phyloP scores from a whole-genome alignment of 2,329 filamentous ascomycete species.

The Calonectria pauciramosa region DNA sequence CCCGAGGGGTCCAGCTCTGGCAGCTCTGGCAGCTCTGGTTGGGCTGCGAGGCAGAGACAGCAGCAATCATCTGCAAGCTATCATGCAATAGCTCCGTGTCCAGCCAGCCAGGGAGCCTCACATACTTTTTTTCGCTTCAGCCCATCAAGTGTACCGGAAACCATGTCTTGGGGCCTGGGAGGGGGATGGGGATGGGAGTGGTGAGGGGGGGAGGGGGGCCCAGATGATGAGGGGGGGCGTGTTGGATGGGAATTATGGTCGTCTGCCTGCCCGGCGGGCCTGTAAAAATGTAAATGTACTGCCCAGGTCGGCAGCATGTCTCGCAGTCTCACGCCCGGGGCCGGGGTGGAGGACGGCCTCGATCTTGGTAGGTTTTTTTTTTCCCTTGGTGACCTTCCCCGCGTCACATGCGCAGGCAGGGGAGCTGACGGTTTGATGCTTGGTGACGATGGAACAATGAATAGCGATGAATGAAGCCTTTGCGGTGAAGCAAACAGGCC shows the following conservation, averaged over 20 bases:
- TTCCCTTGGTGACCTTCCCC: conserved; percentile 21
- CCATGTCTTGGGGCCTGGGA: not conserved
- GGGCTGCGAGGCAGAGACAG: not conserved
- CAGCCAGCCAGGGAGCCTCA: conserved; percentile 9
- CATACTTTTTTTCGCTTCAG: not conserved
- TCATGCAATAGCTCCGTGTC: conserved; percentile 4
- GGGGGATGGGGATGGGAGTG: not conserved
- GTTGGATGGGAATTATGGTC: not conserved
- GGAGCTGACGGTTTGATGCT: not conserved
- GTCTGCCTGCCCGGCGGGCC: not conserved
- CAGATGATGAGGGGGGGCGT: not conserved
- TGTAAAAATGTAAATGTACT: not conserved
- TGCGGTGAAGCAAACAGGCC: not conserved
- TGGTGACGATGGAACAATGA: not conserved
- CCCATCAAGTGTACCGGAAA: conserved; percentile 7
- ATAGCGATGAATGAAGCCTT: not conserved
- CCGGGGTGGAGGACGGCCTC: not conserved
- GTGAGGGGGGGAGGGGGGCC: not conserved
- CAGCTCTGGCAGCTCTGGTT: not conserved
- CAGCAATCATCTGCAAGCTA: conserved; percentile 18
- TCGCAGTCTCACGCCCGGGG: not conserved
- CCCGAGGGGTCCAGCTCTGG: not conserved
- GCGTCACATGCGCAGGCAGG: conserved; percentile 23
- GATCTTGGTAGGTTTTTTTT: not conserved
- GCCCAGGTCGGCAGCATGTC: not conserved